Percentiles rank a stretch among this genome's conserved stretches.
Conservation (phyloP, 2,329 filamentous ascomycete species). For the Sordariomycetes sp. region DNA sequence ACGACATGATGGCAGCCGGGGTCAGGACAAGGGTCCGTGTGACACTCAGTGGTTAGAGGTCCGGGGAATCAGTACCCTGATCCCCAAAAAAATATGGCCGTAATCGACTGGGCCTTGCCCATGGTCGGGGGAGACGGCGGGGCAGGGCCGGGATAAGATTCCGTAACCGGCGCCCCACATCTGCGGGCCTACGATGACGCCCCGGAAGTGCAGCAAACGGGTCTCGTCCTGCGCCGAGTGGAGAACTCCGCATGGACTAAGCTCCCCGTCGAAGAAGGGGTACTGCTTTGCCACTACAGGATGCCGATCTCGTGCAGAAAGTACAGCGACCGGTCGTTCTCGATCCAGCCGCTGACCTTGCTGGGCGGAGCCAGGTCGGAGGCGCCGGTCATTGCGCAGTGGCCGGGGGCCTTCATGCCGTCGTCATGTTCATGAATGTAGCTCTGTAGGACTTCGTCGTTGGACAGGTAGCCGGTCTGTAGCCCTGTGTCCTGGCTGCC, state of each 20-base stretch:
- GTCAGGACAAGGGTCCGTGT: background rate
- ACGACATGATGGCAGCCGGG: slow-evolving; percentile 10
- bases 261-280: background rate
- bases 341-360: background rate
- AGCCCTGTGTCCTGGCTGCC: too few relatives aligned
- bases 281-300: background rate
- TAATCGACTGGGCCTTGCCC: too few relatives aligned
- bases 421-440: too few relatives aligned
- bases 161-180: too few relatives aligned
- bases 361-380: background rate
- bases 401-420: too few relatives aligned
- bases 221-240: background rate
- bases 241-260: background rate
- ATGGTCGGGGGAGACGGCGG: background rate
- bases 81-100: background rate
- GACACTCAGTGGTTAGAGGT: background rate
- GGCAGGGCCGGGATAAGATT: background rate
- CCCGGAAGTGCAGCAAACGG: background rate
- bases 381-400: background rate
- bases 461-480: too few relatives aligned
- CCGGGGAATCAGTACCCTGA: background rate
- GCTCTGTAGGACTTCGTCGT: too few relatives aligned
- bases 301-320: slow-evolving; percentile 1
- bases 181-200: too few relatives aligned
- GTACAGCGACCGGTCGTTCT: slow-evolving; percentile 5